Evolutionary conservation across 116 monocot genomes (phyloP), one percentile per base, ranked within the genome.

Genomic region (Trichopus zeylanicus): DNA sequence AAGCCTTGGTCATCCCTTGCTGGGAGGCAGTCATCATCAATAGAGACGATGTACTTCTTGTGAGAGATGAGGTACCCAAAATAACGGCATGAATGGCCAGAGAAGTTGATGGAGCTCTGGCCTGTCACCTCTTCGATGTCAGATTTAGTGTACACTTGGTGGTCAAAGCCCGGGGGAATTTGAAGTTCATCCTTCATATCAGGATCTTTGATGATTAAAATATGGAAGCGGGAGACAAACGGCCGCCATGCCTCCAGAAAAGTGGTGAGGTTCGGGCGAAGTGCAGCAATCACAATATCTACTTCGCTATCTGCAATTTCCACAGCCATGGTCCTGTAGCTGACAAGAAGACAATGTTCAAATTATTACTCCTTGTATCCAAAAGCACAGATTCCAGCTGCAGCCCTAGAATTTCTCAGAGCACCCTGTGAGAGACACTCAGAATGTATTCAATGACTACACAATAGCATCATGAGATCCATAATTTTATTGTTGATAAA

Each of bases 251-350:
- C 75, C 62, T 89, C 83, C 53, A 89, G 31, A 52, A 89, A 89
- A 35, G 71, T 2, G 48, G 74, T 81, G 15, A 94, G 75, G 33
- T 94, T 72, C 34, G 88, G 64, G 34, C 67, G 67, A 8, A 82
- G 85, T 24, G 94, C 94, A 1, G 77, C 80, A 48, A 89, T 66
- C 46, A 83, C 81, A 51, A 94, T 81, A 48, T 94, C 89, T n/a
- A 94, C 74, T 35, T 94, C 83, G 61, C 48, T 67, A 37, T 74
- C 81, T 20, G 78, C 51, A 53, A 94, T 78, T 68, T 68, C 37
- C 27, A 69, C 26, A 66, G 80, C 73, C 86, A 89, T 89, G 46
- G 67, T 71, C 28, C 57, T 69, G 4, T 31, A 25, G 20, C 29
- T 58, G 34, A 2, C 26, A 29, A 33, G n/a, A 31, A 46, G 25